Conservation (phyloP, 257 asterid species). For the Solanum rostratum region DNA sequence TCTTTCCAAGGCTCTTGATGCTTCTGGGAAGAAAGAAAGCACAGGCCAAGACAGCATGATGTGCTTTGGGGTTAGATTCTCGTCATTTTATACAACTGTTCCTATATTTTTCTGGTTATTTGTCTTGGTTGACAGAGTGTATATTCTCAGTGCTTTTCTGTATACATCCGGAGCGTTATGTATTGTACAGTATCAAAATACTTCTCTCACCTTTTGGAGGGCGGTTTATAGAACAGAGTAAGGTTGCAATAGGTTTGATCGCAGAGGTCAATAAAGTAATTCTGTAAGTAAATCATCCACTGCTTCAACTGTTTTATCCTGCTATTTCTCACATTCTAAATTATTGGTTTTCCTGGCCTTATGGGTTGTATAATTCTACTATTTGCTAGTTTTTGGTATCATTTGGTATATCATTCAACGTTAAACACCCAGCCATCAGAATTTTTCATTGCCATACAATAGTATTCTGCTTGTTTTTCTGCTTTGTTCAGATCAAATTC, state of each 20-base stretch:
- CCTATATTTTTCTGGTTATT: background rate
- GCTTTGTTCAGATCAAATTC: background rate
- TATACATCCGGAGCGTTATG: background rate
- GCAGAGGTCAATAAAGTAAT: background rate
- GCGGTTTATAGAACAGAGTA: background rate
- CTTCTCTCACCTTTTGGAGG: background rate
- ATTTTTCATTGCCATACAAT: background rate
- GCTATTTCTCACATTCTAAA: background rate
- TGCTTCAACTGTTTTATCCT: background rate
- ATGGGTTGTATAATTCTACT: background rate
- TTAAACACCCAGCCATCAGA: background rate
- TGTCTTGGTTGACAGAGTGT: background rate
- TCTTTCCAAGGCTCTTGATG: constrained; percentile 51
- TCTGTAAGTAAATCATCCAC: background rate
- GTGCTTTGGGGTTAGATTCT: background rate
- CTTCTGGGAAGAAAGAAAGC: constrained; percentile 33
- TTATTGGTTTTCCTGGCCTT: background rate
- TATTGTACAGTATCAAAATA: background rate
- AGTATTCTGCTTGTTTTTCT: background rate
- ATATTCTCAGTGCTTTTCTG: background rate
- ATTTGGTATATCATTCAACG: background rate
- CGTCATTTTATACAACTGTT: background rate
- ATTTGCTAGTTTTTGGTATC: background rate
- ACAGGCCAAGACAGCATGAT: constrained; percentile 17
- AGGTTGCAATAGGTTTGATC: background rate